These are phyloP conservation scores for Globisporangium alternatum DNA, from an alignment of 352 stramenopile species.

Conservation along the genomic window DNA sequence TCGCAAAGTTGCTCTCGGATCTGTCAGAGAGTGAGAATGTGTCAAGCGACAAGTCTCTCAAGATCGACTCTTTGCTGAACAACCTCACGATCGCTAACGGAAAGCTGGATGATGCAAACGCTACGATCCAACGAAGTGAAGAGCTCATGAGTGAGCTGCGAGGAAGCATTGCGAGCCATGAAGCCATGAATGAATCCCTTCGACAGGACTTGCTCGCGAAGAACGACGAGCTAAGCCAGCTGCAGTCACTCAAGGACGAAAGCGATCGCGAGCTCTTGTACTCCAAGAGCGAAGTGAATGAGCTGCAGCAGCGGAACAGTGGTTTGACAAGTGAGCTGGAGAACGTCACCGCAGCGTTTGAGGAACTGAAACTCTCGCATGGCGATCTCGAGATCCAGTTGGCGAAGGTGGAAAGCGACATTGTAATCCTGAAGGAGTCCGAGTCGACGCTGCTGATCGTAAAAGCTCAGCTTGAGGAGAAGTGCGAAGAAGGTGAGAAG, in stretches of 20 bases:
- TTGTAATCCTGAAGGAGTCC: conserved; percentile 5
- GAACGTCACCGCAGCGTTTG: background rate
- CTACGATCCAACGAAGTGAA: background rate
- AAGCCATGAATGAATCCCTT: conserved; percentile 2
- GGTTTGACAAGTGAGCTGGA: conserved; percentile 21
- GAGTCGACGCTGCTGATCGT: conserved; percentile 2
- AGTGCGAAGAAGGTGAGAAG: background rate
- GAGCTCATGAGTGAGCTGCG: conserved; percentile 1
- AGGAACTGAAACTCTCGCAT: conserved; percentile 6
- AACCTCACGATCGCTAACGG: conserved; percentile 1
- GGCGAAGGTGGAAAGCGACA: background rate
- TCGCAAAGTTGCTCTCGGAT: background rate
- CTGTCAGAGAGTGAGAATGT: conserved; percentile 1
- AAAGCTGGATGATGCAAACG: conserved; percentile 17
- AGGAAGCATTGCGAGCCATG: background rate
- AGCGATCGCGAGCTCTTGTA: conserved; percentile 14
- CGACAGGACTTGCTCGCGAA: conserved; percentile 5
- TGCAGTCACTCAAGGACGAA: conserved; percentile 4
- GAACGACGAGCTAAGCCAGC: background rate
- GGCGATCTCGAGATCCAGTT: conserved; percentile 2
- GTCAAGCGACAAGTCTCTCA: conserved; percentile 1
- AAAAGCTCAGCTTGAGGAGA: conserved; percentile 7
- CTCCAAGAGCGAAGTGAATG: conserved; percentile 16
- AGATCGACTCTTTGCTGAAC: conserved; percentile 10
- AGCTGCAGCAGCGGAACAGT: conserved; percentile 23